Evolutionary conservation across 345 rosid genomes (phyloP).

Genomic region (Boechera divaricarpa): DNA sequence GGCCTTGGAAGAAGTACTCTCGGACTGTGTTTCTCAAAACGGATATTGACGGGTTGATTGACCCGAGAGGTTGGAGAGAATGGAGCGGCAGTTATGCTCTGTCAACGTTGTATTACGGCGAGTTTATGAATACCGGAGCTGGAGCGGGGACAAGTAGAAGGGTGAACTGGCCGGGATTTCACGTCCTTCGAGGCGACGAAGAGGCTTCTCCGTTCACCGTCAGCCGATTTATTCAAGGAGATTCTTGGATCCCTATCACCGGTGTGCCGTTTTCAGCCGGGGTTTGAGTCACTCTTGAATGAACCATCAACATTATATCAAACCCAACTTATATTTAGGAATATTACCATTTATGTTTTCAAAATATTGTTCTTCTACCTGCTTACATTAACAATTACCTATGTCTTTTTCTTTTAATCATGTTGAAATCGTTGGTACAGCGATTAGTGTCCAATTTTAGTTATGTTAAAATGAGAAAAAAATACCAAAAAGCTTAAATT

Average conservation of each 20-base stretch:
- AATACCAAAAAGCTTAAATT: no score
- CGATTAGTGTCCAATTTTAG: no score
- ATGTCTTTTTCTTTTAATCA: not conserved
- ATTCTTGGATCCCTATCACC: conserved; percentile 61
- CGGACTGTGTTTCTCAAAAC: conserved; percentile 60
- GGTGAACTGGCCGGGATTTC: conserved; percentile 78
- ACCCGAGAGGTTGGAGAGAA: conserved; percentile 68
- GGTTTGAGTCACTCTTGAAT: conserved; percentile 39
- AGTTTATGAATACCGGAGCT: conserved; percentile 61
- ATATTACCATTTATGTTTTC: not conserved
- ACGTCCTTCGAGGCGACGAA: conserved; percentile 47
- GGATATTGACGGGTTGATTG: conserved; percentile 57
- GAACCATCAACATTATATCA: not conserved
- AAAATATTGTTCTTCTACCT: not conserved
- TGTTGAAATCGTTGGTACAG: not conserved
- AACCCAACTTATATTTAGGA: not conserved
- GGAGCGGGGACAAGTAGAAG: conserved; percentile 53
- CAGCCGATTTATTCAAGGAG: conserved; percentile 62
- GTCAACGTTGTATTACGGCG: conserved; percentile 62
- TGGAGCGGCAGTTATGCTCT: conserved; percentile 66
- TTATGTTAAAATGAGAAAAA: no score
- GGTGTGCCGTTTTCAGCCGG: conserved; percentile 62
- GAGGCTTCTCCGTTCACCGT: conserved; percentile 58
- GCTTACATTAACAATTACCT: not conserved
- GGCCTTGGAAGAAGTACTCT: conserved; percentile 71